phyloP scores from a whole-genome alignment of 306 rosid species.

The Argentina anserina region DNA sequence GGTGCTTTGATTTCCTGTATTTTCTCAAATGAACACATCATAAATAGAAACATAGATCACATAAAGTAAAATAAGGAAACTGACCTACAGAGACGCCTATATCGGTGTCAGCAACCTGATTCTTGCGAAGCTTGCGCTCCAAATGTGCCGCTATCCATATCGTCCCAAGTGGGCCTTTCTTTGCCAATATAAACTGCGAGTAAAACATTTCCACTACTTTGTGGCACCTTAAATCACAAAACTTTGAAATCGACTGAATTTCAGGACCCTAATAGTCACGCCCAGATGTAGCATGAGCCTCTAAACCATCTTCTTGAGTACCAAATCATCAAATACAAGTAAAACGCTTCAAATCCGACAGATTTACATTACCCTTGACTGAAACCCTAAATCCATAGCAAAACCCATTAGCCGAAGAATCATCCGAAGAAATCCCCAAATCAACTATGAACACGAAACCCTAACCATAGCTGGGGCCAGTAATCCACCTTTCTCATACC shows the following conservation, averaged over 20 bases:
- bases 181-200: slow-evolving; percentile 98
- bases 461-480: not conserved
- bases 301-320: not conserved
- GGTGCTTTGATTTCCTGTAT: not conserved
- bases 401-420: not conserved
- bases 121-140: slow-evolving; percentile 97
- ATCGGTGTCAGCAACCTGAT: slow-evolving; percentile 98
- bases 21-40: not conserved
- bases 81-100: slow-evolving; percentile 97
- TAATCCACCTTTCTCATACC: not conserved
- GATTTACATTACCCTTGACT: slow-evolving; percentile 6
- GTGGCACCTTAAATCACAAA: slow-evolving; percentile 25
- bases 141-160: slow-evolving; percentile 99
- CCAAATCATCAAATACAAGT: slow-evolving; percentile 9
- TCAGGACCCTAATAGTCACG: not conserved
- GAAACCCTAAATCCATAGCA: slow-evolving; percentile 19
- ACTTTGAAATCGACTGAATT: slow-evolving; percentile 17
- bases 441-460: not conserved
- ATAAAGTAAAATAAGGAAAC: slow-evolving; percentile 22
- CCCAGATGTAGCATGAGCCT: not conserved
- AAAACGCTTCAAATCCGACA: not conserved
- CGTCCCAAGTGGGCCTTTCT: slow-evolving; percentile 98
- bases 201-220: slow-evolving; percentile 60
- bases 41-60: not conserved
- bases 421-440: slow-evolving; percentile 10